Conservation (phyloP, 345 rosid genomes). For the Litchi chinensis region DNA sequence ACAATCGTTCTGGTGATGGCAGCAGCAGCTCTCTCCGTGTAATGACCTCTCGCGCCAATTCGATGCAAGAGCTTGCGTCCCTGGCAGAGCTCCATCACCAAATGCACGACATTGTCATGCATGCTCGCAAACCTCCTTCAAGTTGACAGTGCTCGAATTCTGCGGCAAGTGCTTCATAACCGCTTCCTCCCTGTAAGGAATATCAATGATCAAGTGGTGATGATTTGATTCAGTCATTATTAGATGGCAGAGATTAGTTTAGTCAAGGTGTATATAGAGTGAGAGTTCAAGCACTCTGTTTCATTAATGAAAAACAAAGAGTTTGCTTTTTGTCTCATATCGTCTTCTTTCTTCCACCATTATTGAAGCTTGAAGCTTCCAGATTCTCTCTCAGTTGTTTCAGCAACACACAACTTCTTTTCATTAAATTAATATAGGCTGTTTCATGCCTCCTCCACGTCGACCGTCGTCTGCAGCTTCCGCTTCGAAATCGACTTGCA, state of each 20-base stretch:
- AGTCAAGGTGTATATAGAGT: no score
- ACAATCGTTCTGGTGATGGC: slow-evolving; percentile 86
- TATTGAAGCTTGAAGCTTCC: no score
- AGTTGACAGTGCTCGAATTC: slow-evolving; percentile 83
- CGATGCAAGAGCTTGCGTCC: slow-evolving; percentile 99
- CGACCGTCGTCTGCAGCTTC: slow-evolving; percentile 92
- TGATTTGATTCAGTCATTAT: no score
- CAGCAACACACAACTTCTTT: no score
- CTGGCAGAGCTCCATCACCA: slow-evolving; percentile 99
- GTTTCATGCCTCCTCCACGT: slow-evolving; percentile 86
- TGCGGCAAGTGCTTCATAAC: slow-evolving; percentile 93
- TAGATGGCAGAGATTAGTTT: no score
- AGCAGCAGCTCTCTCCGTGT: slow-evolving; percentile 97
- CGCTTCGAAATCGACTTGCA: slow-evolving; percentile 97
- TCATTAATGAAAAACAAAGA: no score
- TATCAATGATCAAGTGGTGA: no score
- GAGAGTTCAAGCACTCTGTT: no score
- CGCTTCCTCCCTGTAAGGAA: slow-evolving; percentile 97
- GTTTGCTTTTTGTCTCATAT: no score
- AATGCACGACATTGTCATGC: slow-evolving; percentile 96
- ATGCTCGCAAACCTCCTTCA: slow-evolving; percentile 96
- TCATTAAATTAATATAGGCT: no score
- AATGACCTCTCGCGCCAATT: slow-evolving; percentile 98
- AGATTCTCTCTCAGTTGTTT: no score
- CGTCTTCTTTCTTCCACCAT: no score